Conservation (phyloP, 805 yeast species). For the Nakazawaea ishiwadae region DNA sequence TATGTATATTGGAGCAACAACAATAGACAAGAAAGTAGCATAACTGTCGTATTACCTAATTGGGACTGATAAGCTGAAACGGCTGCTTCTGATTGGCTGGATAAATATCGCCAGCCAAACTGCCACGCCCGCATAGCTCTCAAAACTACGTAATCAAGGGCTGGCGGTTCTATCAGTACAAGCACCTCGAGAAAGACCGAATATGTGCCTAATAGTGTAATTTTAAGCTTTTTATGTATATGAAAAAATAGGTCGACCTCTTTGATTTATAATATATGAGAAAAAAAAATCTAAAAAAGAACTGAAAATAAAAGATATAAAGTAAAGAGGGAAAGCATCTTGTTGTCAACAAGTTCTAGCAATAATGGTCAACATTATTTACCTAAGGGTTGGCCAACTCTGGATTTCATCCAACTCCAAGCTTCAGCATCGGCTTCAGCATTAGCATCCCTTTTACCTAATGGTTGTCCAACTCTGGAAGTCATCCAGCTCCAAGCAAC, state of each 20-base stretch:
- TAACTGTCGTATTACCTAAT: conserved; percentile 1
- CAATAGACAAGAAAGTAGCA: too few species aligned
- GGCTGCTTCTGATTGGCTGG: conserved; percentile 1
- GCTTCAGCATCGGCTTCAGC: conserved; percentile 19
- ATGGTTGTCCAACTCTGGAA: conserved; percentile 18
- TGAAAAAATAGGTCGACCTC: too few species aligned
- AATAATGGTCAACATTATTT: too few species aligned
- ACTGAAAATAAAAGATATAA: too few species aligned
- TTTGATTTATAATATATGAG: too few species aligned
- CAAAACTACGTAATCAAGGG: background rate
- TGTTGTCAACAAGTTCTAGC: too few species aligned
- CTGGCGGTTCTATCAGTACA: background rate
- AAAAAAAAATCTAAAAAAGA: too few species aligned
- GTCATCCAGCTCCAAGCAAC: conserved; percentile 14
- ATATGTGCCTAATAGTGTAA: too few species aligned
- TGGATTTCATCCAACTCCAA: conserved; percentile 10
- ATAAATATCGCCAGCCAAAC: background rate
- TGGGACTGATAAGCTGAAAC: conserved; percentile 1
- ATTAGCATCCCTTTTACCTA: conserved; percentile 21
- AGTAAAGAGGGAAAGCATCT: too few species aligned
- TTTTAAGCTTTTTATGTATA: too few species aligned
- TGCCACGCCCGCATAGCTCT: background rate
- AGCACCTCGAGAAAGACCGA: too few species aligned
- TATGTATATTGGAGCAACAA: too few species aligned
- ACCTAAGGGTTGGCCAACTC: conserved; percentile 16